Percentiles rank a stretch among this genome's conserved stretches.
phyloP scores from a whole-genome alignment of 148 eudicot genomes.

The Rhododendron simsii region DNA sequence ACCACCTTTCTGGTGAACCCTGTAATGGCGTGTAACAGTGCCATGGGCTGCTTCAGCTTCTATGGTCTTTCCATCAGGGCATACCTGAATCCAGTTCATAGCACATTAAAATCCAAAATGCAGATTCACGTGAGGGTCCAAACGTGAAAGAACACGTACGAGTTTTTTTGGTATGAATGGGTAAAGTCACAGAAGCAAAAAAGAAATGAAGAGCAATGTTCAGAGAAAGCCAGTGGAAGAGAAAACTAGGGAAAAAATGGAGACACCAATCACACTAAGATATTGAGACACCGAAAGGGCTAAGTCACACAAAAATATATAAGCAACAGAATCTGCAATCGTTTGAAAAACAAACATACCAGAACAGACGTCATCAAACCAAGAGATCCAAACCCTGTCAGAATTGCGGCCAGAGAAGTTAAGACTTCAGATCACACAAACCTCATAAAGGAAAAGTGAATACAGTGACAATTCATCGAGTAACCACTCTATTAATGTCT shows the following conservation, averaged over 20 bases:
- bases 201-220: background rate
- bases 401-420: background rate
- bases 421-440: background rate
- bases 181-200: background rate
- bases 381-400: constrained; percentile 70
- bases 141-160: background rate
- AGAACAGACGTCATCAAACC: constrained; percentile 85
- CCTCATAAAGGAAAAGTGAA: background rate
- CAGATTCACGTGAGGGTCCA: background rate
- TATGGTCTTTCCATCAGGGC: constrained; percentile 36
- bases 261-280: background rate
- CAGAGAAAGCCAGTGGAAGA: background rate
- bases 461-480: constrained; percentile 3
- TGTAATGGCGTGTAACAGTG: constrained; percentile 46
- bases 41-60: constrained; percentile 64
- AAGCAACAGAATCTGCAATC: background rate
- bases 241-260: background rate
- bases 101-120: background rate
- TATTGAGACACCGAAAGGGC: background rate
- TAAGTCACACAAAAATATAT: background rate
- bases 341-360: constrained; percentile 30
- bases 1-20: constrained; percentile 54
- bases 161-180: background rate
- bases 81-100: constrained; percentile 26
- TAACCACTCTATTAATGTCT: background rate